Evolutionary conservation across 2,329 filamentous ascomycete genomes (phyloP).

Genomic region (Aureobasidium sp.): DNA sequence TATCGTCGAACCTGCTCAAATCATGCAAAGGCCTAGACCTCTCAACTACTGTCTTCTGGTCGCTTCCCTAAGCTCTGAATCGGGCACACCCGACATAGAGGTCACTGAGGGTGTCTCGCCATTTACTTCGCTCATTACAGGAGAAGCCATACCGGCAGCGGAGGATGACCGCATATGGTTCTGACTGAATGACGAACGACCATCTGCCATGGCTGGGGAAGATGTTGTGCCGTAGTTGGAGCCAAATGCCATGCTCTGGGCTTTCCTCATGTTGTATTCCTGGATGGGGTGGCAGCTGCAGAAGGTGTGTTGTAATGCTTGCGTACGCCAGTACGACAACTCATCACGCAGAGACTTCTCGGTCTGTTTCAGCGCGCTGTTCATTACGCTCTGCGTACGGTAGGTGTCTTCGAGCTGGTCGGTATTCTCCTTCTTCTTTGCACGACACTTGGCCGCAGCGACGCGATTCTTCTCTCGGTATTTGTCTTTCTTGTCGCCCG

Average conservation of each 20-base stretch:
- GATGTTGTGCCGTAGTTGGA: background rate
- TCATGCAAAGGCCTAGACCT: background rate
- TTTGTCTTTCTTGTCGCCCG: constrained; percentile 41
- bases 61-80: background rate
- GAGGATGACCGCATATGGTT: background rate
- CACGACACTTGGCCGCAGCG: constrained; percentile 65
- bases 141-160: background rate
- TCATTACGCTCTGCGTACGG: constrained; percentile 30
- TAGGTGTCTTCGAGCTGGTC: constrained; percentile 41
- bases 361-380: constrained; percentile 25
- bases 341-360: constrained; percentile 27
- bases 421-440: constrained; percentile 57
- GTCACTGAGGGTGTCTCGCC: background rate
- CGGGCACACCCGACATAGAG: background rate
- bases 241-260: constrained; percentile 7
- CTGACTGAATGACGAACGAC: background rate
- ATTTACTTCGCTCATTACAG: background rate
- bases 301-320: constrained; percentile 26
- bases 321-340: constrained; percentile 25
- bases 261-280: constrained; percentile 27
- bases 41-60: background rate
- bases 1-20: background rate
- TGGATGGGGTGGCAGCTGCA: constrained; percentile 27
- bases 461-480: constrained; percentile 64
- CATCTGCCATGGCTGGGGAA: background rate